Conservation (phyloP, 768 basidiomycete species). For the Dendrothele bispora region DNA sequence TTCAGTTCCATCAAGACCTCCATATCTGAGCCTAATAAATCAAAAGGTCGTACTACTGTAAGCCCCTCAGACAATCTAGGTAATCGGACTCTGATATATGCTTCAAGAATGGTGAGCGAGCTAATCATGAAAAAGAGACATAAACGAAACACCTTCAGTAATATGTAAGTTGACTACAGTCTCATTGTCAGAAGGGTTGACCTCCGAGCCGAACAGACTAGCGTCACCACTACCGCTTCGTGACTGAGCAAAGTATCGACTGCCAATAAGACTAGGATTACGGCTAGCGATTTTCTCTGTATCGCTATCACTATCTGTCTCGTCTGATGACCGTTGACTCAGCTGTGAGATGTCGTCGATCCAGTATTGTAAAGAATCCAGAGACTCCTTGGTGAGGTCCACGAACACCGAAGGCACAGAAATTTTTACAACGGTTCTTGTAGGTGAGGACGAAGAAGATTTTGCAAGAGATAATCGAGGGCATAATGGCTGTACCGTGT, state of each 20-base stretch:
- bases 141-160: conserved; percentile 38
- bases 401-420: conserved; percentile 65
- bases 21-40: conserved; percentile 60
- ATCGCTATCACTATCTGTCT: conserved; percentile 19
- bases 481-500: background rate
- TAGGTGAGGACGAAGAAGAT: conserved; percentile 9
- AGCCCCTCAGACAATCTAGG: conserved; percentile 39
- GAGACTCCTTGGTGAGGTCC: conserved; percentile 56
- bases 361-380: conserved; percentile 85
- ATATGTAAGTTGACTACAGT: conserved; percentile 50
- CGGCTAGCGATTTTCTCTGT: conserved; percentile 38
- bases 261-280: conserved; percentile 74
- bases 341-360: conserved; percentile 84
- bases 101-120: conserved; percentile 11
- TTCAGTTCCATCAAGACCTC: conserved; percentile 65
- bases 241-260: conserved; percentile 71
- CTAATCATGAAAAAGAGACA: background rate
- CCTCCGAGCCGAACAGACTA: too few relatives aligned
- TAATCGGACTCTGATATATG: conserved; percentile 44
- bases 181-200: too few relatives aligned
- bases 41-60: conserved; percentile 44
- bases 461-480: conserved; percentile 18
- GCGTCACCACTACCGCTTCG: conserved; percentile 41
- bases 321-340: conserved; percentile 45
- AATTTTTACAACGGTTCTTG: conserved; percentile 29